Evolutionary conservation across 2,329 filamentous ascomycete genomes (phyloP).

Genomic region (Trichoderma hamatum): DNA sequence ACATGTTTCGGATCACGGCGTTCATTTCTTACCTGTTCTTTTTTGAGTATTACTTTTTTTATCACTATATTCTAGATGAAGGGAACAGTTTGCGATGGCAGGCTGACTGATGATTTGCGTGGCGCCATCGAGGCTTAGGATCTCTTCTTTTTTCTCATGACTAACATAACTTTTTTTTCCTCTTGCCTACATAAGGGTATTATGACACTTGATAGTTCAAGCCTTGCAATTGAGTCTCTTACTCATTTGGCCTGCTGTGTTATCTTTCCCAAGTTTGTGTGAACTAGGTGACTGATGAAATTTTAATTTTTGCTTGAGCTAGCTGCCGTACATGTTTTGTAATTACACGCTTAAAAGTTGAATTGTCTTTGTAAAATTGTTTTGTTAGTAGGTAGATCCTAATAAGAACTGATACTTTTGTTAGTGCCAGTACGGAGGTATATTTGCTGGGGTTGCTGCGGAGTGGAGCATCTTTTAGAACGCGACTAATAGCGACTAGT

Average conservation of each 20-base stretch:
- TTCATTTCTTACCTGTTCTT: constrained; percentile 34
- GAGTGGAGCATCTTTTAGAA: neutral
- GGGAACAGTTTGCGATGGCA: constrained; percentile 25
- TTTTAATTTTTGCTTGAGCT: neutral
- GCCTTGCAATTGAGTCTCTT: constrained; percentile 19
- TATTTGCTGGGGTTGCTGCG: neutral
- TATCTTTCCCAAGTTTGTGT: neutral
- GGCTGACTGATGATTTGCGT: constrained; percentile 29
- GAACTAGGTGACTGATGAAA: neutral
- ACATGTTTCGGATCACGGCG: constrained; percentile 36
- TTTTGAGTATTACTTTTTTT: constrained; percentile 10
- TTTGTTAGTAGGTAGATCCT: neutral
- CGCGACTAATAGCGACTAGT: neutral
- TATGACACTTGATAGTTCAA: constrained; percentile 28
- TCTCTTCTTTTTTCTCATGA: constrained; percentile 26
- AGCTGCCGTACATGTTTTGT: constrained; percentile 15
- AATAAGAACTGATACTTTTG: constrained; percentile 4
- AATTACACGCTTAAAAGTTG: constrained; percentile 20
- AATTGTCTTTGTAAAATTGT: constrained; percentile 9
- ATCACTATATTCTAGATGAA: constrained; percentile 19
- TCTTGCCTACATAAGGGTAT: neutral
- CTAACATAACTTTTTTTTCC: constrained; percentile 10
- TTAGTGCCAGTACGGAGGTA: neutral
- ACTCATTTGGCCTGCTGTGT: constrained; percentile 9
- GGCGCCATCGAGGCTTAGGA: constrained; percentile 23